Evolutionary conservation across 208 protist genomes (phyloP).

Genomic region (Acanthamoeba quina): DNA sequence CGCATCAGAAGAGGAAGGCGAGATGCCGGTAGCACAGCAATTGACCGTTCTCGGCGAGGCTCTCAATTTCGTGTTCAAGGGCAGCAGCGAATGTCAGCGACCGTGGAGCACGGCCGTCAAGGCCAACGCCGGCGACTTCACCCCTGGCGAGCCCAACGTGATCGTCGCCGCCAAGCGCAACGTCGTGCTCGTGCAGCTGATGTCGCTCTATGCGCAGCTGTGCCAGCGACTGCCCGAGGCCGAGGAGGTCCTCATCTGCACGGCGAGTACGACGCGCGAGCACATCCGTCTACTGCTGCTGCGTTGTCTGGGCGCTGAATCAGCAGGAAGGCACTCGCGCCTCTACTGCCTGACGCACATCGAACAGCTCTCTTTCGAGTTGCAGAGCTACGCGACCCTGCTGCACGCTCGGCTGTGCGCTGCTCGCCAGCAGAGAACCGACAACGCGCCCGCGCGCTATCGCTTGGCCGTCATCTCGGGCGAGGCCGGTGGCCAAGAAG

Average conservation of each 20-base stretch:
- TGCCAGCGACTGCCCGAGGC: slow-evolving; percentile 54
- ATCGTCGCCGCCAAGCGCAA: slow-evolving; percentile 14
- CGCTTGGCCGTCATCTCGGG: slow-evolving; percentile 56
- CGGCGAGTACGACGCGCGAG: slow-evolving; percentile 12
- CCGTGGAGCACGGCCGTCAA: neutral
- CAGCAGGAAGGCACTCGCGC: neutral
- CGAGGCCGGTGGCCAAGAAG: slow-evolving; percentile 42
- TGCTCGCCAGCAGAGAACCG: neutral
- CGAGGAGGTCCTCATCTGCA: slow-evolving; percentile 69
- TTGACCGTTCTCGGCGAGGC: neutral
- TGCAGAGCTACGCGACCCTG: slow-evolving; percentile 23
- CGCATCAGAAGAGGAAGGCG: neutral
- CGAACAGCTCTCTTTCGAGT: slow-evolving; percentile 53
- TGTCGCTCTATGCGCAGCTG: slow-evolving; percentile 63
- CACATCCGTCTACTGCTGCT: slow-evolving; percentile 50
- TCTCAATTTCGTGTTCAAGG: slow-evolving; percentile 13
- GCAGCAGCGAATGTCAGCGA: slow-evolving; percentile 26
- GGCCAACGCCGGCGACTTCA: slow-evolving; percentile 22
- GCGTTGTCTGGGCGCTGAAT: slow-evolving; percentile 36
- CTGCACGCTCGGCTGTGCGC: slow-evolving; percentile 38
- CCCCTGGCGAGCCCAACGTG: slow-evolving; percentile 38
- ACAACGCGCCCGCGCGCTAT: neutral
- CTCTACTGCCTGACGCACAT: slow-evolving; percentile 65
- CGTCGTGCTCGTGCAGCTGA: neutral
- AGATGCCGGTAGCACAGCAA: neutral